Percentiles rank a stretch among this genome's conserved stretches.
Evolutionary conservation across 345 rosid species (phyloP).

Genomic region (Bruguiera gymnorhiza): DNA sequence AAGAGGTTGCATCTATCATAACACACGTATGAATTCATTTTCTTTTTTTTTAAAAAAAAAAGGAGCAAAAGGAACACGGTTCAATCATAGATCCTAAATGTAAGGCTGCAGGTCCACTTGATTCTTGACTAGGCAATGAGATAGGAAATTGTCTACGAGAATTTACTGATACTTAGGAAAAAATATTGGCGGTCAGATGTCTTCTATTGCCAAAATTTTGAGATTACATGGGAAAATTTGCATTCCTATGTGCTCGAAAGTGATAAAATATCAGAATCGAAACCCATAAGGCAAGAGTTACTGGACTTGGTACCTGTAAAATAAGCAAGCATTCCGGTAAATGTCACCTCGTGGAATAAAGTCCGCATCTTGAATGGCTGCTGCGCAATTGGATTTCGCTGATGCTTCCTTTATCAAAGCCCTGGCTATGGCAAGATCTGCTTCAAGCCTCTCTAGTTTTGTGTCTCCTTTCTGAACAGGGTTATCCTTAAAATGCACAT

Average conservation of each 20-base stretch:
- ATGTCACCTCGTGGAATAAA: slow-evolving; percentile 46
- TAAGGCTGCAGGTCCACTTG: too few relatives aligned
- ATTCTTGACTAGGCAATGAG: too few relatives aligned
- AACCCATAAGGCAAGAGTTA: background rate
- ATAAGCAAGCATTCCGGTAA: slow-evolving; percentile 47
- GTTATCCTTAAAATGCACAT: background rate
- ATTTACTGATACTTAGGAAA: too few relatives aligned
- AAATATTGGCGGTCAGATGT: too few relatives aligned
- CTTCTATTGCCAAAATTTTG: too few relatives aligned
- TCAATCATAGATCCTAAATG: too few relatives aligned
- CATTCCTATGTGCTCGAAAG: too few relatives aligned
- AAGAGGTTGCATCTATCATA: background rate
- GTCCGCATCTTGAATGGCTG: slow-evolving; percentile 25
- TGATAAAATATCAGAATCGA: background rate
- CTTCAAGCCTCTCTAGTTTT: slow-evolving; percentile 42
- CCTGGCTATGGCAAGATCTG: slow-evolving; percentile 43
- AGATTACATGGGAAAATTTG: too few relatives aligned
- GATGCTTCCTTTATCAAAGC: slow-evolving; percentile 46
- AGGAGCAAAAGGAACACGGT: too few relatives aligned
- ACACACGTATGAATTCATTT: too few relatives aligned
- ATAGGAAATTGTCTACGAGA: too few relatives aligned
- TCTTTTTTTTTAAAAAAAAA: too few relatives aligned
- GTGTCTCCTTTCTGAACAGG: slow-evolving; percentile 7
- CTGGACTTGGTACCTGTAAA: slow-evolving; percentile 40
- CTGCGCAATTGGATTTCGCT: slow-evolving; percentile 14